These are phyloP conservation scores for Dictyostelium discoideum DNA, from an alignment of 78 protist species.

Conservation along the genomic window DNA sequence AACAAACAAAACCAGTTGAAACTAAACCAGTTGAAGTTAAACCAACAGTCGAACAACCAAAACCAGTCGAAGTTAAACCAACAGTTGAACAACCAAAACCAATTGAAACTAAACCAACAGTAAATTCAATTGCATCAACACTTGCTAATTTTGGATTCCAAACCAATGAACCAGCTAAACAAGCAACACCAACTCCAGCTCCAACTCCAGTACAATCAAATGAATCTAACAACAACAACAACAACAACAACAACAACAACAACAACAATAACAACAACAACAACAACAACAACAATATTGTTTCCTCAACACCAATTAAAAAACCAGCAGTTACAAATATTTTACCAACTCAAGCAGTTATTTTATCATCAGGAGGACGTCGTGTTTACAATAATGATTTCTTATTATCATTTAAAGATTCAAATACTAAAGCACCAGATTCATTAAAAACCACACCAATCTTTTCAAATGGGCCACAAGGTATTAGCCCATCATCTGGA, in stretches of 20 bases:
- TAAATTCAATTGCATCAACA: not conserved
- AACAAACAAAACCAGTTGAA: not conserved
- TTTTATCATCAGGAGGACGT: not conserved
- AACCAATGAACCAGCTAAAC: not conserved
- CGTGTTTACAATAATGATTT: constrained; percentile 16
- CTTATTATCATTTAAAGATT: constrained; percentile 22
- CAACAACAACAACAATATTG: too few relatives aligned
- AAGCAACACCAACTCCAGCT: not conserved
- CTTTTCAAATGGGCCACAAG: constrained; percentile 12
- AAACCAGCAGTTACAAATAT: constrained; percentile 42
- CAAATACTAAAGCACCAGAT: constrained; percentile 42
- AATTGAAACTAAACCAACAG: not conserved
- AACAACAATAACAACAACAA: too few relatives aligned
- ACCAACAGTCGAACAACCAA: not conserved
- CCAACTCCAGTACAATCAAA: not conserved
- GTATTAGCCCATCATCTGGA: not conserved
- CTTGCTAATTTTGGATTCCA: constrained; percentile 17
- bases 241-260: too few relatives aligned
- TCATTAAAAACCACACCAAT: constrained; percentile 32
- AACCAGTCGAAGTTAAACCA: not conserved
- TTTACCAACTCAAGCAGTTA: not conserved
- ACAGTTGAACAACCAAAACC: not conserved
- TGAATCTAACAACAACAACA: not conserved
- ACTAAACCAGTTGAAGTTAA: not conserved
- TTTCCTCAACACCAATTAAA: not conserved